These are phyloP conservation scores for Glycine soja DNA, from an alignment of 306 rosid species.

Conservation along the genomic window DNA sequence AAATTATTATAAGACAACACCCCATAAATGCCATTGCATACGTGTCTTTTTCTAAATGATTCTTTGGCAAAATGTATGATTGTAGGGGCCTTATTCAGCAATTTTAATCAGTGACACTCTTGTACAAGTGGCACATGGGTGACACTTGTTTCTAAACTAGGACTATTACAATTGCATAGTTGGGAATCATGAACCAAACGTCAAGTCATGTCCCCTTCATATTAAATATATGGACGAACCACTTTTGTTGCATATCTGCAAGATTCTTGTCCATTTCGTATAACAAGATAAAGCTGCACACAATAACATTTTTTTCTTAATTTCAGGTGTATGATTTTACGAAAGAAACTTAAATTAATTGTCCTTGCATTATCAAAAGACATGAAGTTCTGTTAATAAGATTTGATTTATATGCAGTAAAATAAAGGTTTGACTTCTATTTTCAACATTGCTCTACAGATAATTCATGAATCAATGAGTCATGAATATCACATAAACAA, in stretches of 20 bases:
- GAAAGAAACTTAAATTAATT: not conserved
- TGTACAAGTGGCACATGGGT: slow-evolving; percentile 10
- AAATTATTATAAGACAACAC: not conserved
- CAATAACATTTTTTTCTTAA: not conserved
- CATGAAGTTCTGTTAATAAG: not conserved
- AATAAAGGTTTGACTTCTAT: not conserved
- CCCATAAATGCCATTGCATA: slow-evolving; percentile 16
- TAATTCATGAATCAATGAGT: not conserved
- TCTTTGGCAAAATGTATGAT: not conserved
- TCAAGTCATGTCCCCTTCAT: slow-evolving; percentile 18
- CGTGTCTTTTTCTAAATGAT: slow-evolving; percentile 18
- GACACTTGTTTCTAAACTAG: slow-evolving; percentile 26
- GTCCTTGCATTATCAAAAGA: not conserved
- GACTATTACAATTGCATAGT: not conserved
- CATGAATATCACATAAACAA: not conserved
- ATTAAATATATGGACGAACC: not conserved
- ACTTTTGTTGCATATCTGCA: slow-evolving; percentile 2
- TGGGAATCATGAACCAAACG: not conserved
- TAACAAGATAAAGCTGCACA: not conserved
- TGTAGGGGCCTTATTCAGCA: not conserved
- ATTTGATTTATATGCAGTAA: too few relatives aligned
- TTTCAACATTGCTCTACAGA: not conserved
- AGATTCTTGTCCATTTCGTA: slow-evolving; percentile 21
- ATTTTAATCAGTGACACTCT: not conserved
- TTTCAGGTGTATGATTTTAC: not conserved